phyloP scores from a whole-genome alignment of 768 basidiomycete genomes.

The Pulveroboletus frians region DNA sequence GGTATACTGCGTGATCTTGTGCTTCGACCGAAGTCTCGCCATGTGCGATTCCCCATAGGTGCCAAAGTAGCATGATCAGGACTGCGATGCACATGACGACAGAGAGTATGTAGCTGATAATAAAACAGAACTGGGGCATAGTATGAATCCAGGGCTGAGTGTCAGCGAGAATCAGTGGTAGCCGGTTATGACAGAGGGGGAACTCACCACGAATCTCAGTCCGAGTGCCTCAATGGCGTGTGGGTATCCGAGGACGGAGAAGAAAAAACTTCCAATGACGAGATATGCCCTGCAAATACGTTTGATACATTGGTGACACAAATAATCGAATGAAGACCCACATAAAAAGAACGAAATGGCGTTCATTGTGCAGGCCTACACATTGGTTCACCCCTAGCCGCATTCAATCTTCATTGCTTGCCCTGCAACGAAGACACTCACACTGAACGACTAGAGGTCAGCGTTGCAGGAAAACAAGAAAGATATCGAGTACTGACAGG shows the following conservation, averaged over 20 bases:
- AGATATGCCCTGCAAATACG: constrained; percentile 63
- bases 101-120: constrained; percentile 72
- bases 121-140: constrained; percentile 65
- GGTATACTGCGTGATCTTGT: constrained; percentile 81
- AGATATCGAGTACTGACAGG: constrained; percentile 51
- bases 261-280: constrained; percentile 60
- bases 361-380: constrained; percentile 91
- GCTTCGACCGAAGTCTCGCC: constrained; percentile 90
- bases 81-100: constrained; percentile 73
- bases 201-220: constrained; percentile 41
- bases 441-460: constrained; percentile 29
- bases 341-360: constrained; percentile 96
- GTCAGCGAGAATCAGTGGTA: not conserved
- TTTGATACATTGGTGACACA: not conserved
- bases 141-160: constrained; percentile 48
- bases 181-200: not conserved
- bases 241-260: constrained; percentile 58
- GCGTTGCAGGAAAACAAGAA: not conserved
- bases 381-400: constrained; percentile 90
- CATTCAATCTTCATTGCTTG: constrained; percentile 2
- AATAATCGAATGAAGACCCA: constrained; percentile 31
- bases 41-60: constrained; percentile 60
- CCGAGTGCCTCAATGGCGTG: constrained; percentile 57
- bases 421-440: constrained; percentile 22
- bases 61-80: constrained; percentile 65